Base-by-base conservation (phyloP, 306 rosid species). In the Sechiopsis laciniata region DNA sequence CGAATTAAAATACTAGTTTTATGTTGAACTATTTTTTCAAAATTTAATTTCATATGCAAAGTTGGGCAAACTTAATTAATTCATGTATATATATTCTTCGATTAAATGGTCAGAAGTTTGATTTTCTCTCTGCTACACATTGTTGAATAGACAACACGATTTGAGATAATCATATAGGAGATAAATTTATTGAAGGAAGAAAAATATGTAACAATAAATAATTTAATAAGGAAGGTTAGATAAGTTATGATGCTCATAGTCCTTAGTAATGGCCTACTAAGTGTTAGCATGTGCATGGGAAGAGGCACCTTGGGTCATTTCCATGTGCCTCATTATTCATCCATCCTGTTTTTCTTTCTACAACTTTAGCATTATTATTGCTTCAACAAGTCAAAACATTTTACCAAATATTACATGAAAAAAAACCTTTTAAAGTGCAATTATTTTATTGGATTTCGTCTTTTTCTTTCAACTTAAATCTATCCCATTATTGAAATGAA, bases 261-360 rank as follows among this genome's bases (percentile, higher is more conserved):
- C 10, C 46, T 40, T 40, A 19, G 32, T 11, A 67, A 35, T 66
- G 72, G 72, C 55, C 54, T 67, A 67, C 52, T 11, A 2, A 67
- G 37, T 7, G n/a, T 17, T 65, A 45, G 71, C 71, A 65, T 65
- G 55, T 67, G 72, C 55, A 46, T 10, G 12, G 55, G 72, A 46
- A 67, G 72, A 67, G 55, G 55, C 72, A 67, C 16, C 11, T 40
- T 64, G 71, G 71, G 71, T 64, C 71, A 40, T 64, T 48, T 10
- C 71, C 71, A 64, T 64, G 71, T 64, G 71, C 71, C 16, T 64
- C 71, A 35, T 63, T 63, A 37, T 63, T 51, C 51, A 37, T 63
- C 7, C 70, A 37, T 40, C 26, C 71, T 40, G 9, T 40, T n/a
- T 40, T 40, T 40, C 71, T 37, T 64, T 64, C 52, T 40, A n/a